Percentiles rank a stretch among this genome's conserved stretches.
Conservation (phyloP, 139 green algal species). For the Tetradesmus lagerheimii region DNA sequence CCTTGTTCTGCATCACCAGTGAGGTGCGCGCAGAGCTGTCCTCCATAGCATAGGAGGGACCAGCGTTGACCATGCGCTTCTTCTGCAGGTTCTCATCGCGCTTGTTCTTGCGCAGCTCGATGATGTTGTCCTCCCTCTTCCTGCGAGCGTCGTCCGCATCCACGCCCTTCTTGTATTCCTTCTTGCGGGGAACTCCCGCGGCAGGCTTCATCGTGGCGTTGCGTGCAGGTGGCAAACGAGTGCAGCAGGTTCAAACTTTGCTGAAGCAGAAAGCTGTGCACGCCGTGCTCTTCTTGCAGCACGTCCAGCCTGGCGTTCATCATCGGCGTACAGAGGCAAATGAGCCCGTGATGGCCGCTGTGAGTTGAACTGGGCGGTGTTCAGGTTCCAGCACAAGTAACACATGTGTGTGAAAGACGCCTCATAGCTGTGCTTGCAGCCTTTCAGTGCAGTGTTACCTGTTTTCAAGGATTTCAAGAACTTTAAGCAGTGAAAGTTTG, state of each 20-base stretch:
- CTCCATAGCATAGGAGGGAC: slow-evolving; percentile 61
- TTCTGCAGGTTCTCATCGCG: slow-evolving; percentile 98
- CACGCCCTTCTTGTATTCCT: slow-evolving; percentile 91
- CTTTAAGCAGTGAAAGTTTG: background rate
- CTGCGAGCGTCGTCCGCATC: slow-evolving; percentile 94
- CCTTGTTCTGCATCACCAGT: slow-evolving; percentile 37
- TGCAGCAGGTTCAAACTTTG: background rate
- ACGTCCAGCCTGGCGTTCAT: background rate
- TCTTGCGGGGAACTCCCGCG: slow-evolving; percentile 46
- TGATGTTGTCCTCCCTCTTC: slow-evolving; percentile 97
- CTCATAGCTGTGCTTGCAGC: no score
- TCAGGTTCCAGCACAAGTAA: background rate
- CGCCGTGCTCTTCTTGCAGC: background rate
- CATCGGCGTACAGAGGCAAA: background rate
- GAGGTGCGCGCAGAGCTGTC: slow-evolving; percentile 57
- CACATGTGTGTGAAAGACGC: no score
- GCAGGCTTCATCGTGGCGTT: slow-evolving; percentile 38
- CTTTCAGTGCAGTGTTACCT: background rate
- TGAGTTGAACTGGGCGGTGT: background rate
- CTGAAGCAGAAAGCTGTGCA: background rate
- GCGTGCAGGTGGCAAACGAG: background rate
- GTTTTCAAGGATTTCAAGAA: no score
- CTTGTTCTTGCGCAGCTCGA: slow-evolving; percentile 97
- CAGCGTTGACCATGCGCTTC: slow-evolving; percentile 86
- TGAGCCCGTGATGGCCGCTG: background rate